These are phyloP conservation scores for Euphorbia corollata DNA, from an alignment of 441 rosid genomes.

Conservation along the genomic window DNA sequence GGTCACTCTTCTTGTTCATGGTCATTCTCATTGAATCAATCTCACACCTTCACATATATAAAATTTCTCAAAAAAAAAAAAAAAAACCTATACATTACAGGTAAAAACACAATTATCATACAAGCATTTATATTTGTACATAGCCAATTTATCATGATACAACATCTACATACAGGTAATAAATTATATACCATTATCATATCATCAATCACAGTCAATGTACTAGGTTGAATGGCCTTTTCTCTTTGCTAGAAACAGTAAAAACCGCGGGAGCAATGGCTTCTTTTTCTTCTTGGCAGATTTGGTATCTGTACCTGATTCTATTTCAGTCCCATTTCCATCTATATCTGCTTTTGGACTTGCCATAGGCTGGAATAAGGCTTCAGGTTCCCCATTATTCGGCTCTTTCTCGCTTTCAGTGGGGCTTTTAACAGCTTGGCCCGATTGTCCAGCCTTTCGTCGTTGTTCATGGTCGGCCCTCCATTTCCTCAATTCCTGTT, in stretches of 20 bases:
- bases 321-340: slow-evolving; percentile 33
- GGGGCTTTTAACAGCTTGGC: slow-evolving; percentile 24
- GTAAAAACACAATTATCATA: slow-evolving; percentile 10
- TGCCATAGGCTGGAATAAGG: slow-evolving; percentile 15
- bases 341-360: slow-evolving; percentile 33
- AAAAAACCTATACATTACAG: background rate
- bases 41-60: slow-evolving; percentile 13
- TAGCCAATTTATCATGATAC: slow-evolving; percentile 21
- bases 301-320: slow-evolving; percentile 34
- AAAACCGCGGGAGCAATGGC: slow-evolving; percentile 55
- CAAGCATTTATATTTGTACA: slow-evolving; percentile 9
- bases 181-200: slow-evolving; percentile 1
- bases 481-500: slow-evolving; percentile 85
- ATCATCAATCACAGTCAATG: no score
- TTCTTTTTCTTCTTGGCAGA: slow-evolving; percentile 65
- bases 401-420: slow-evolving; percentile 34
- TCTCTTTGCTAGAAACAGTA: slow-evolving; percentile 59
- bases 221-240: slow-evolving; percentile 37
- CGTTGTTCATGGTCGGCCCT: slow-evolving; percentile 75
- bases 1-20: background rate
- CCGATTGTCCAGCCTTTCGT: slow-evolving; percentile 48
- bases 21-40: slow-evolving; percentile 21
- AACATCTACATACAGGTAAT: slow-evolving; percentile 31
- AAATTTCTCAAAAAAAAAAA: slow-evolving; percentile 11
- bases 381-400: slow-evolving; percentile 22